Conservation (phyloP, 176 grass and related monocot genomes). For the Lolium multiflorum region DNA sequence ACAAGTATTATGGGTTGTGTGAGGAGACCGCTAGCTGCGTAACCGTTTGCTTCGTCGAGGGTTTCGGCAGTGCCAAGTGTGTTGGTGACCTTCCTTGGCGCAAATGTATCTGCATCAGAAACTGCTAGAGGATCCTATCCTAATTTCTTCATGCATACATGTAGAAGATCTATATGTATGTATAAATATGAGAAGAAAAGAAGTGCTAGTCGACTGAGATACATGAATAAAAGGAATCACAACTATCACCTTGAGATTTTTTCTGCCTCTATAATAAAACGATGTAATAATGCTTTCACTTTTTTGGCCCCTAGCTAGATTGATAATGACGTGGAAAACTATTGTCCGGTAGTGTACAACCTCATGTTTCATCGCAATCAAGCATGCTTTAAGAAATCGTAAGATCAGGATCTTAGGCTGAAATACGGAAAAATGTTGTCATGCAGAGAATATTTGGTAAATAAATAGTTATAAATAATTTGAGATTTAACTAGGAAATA, state of each 20-base stretch:
- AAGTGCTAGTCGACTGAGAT: background rate
- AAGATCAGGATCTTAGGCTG: background rate
- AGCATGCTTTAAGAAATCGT: background rate
- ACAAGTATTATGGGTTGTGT: conserved; percentile 48
- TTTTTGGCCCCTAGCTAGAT: background rate
- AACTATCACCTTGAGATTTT: background rate
- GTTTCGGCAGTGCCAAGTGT: conserved; percentile 40
- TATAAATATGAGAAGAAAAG: background rate
- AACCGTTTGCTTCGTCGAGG: conserved; percentile 55
- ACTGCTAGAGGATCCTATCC: conserved; percentile 28
- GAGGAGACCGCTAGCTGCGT: conserved; percentile 39
- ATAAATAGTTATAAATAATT: background rate
- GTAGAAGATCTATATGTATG: background rate
- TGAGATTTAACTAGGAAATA: background rate
- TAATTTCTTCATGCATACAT: background rate
- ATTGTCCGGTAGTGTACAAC: background rate
- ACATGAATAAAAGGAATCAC: background rate
- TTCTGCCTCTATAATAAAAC: background rate
- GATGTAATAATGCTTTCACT: background rate
- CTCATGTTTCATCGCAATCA: background rate
- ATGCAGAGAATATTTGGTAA: background rate
- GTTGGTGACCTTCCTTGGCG: no score
- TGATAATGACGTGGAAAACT: background rate
- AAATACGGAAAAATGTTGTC: background rate
- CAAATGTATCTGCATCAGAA: conserved; percentile 31